These are phyloP conservation scores for Trypanosoma cruzi DNA, from an alignment of 208 protist species.

Conservation along the genomic window DNA sequence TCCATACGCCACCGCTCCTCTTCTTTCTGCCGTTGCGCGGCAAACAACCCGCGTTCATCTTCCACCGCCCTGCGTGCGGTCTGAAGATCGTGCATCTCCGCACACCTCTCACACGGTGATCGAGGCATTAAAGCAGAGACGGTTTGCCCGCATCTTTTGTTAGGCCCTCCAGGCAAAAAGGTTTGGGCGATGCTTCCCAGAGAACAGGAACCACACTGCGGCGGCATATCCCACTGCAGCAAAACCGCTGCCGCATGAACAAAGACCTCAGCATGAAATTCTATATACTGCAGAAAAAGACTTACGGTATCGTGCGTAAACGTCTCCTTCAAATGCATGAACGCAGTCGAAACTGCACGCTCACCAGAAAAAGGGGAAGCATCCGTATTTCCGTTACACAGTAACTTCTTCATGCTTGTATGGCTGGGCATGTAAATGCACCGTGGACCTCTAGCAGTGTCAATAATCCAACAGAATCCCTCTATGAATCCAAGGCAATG, in stretches of 20 bases:
- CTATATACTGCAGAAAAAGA: conserved; percentile 4
- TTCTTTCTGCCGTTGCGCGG: neutral
- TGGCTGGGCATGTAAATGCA: conserved; percentile 20
- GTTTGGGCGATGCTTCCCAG: neutral
- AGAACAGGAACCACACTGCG: neutral
- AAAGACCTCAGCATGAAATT: conserved; percentile 5
- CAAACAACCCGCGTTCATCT: conserved; percentile 1
- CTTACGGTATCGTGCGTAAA: neutral
- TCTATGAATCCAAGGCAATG: conserved; percentile 19
- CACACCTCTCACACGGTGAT: neutral
- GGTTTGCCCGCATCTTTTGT: neutral
- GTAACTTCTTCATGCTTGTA: conserved; percentile 1
- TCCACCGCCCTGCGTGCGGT: neutral
- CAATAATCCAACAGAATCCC: conserved; percentile 20
- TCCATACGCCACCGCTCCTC: conserved; percentile 6
- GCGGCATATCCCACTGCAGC: neutral
- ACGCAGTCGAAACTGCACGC: neutral
- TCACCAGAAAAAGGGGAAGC: neutral
- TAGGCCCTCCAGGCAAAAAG: too few species aligned
- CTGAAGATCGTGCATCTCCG: neutral
- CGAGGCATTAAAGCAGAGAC: neutral
- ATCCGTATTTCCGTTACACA: neutral
- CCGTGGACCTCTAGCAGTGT: conserved; percentile 5
- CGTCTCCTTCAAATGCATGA: neutral
- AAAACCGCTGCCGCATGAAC: neutral